Conservation (phyloP, 768 basidiomycete species). For the Scleroderma citrinum region DNA sequence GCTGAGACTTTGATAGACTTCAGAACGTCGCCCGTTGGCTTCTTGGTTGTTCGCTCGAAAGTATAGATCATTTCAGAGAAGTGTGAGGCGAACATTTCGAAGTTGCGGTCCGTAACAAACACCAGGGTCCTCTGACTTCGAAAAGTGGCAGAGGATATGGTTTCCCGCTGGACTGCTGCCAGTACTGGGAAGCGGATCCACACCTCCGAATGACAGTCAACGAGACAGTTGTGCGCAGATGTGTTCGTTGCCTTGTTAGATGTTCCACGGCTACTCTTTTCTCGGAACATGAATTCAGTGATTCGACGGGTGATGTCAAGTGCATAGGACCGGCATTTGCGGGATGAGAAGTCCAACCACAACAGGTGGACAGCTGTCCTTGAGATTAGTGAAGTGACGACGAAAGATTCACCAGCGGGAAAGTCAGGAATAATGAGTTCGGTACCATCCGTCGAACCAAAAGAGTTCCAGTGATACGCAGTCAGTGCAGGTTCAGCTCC, state of each 20-base stretch:
- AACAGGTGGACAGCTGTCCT: conserved; percentile 38
- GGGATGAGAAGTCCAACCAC: conserved; percentile 27
- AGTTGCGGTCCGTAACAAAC: conserved; percentile 34
- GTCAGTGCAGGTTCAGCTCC: conserved; percentile 20
- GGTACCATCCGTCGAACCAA: conserved; percentile 41
- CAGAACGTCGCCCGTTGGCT: conserved; percentile 41
- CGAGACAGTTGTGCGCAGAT: conserved; percentile 39
- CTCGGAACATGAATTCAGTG: conserved; percentile 49
- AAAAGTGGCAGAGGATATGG: conserved; percentile 25
- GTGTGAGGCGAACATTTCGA: conserved; percentile 29
- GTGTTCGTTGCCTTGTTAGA: conserved; percentile 4
- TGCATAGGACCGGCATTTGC: conserved; percentile 33
- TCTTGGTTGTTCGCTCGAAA: conserved; percentile 42
- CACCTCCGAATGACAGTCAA: conserved; percentile 46
- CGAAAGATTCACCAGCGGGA: conserved; percentile 15
- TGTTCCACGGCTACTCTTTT: conserved; percentile 25
- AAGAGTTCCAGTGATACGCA: conserved; percentile 47
- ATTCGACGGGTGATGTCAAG: conserved; percentile 45
- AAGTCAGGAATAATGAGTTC: conserved; percentile 23
- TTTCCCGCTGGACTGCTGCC: conserved; percentile 40
- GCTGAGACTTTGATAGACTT: conserved; percentile 28
- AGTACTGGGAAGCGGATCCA: conserved; percentile 53
- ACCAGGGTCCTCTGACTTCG: conserved; percentile 28
- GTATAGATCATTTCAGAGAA: conserved; percentile 35
- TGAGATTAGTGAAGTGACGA: conserved; percentile 39